phyloP scores from a whole-genome alignment of 495 filamentous ascomycete species.

The Aspergillus panamensis region DNA sequence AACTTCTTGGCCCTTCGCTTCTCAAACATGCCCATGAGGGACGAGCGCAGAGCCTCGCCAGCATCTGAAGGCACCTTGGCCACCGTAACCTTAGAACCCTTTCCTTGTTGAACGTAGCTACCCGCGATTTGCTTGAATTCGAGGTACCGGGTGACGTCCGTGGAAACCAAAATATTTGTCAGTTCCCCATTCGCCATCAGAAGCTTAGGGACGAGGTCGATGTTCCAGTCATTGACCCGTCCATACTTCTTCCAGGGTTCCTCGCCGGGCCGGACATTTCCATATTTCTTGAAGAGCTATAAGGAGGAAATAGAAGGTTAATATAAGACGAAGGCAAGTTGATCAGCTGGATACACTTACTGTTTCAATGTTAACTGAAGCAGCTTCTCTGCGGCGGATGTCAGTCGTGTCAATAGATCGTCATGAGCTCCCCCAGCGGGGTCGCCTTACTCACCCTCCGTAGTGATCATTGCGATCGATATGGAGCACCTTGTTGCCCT shows the following conservation, averaged over 20 bases:
- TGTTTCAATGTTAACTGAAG: slow-evolving; percentile 89
- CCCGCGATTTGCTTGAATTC: slow-evolving; percentile 99
- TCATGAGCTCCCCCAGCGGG: slow-evolving; percentile 11
- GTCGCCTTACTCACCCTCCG: slow-evolving; percentile 70
- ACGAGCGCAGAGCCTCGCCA: slow-evolving; percentile 82
- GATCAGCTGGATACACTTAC: slow-evolving; percentile 45
- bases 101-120: slow-evolving; percentile 91
- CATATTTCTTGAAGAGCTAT: slow-evolving; percentile 93
- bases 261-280: slow-evolving; percentile 72
- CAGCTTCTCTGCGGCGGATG: slow-evolving; percentile 68
- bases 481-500: slow-evolving; percentile 98
- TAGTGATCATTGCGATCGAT: slow-evolving; percentile 99
- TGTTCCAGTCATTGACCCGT: slow-evolving; percentile 97
- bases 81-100: slow-evolving; percentile 76
- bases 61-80: slow-evolving; percentile 97
- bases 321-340: slow-evolving; percentile 8
- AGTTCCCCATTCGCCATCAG: slow-evolving; percentile 98
- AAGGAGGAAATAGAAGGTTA: slow-evolving; percentile 21
- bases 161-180: slow-evolving; percentile 95
- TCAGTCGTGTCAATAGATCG: slow-evolving; percentile 32
- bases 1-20: slow-evolving; percentile 96
- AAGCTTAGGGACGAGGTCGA: slow-evolving; percentile 96
- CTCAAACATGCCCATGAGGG: slow-evolving; percentile 95
- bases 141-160: slow-evolving; percentile 94
- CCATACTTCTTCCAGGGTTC: slow-evolving; percentile 98